These are phyloP conservation scores for Teunomyces barrocoloradensis DNA, from an alignment of 805 yeast species.

Conservation along the genomic window DNA sequence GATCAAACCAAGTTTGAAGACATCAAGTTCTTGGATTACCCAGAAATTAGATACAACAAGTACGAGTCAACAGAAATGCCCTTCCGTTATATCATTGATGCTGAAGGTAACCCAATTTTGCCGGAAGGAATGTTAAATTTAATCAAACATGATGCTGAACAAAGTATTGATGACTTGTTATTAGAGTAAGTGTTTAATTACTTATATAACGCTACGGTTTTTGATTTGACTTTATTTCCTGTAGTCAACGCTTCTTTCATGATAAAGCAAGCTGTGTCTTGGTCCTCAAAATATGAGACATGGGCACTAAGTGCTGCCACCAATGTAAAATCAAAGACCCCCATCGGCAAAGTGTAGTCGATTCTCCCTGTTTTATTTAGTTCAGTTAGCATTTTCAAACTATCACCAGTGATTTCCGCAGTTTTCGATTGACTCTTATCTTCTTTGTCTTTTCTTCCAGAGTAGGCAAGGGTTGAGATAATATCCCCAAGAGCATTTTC, in stretches of 20 bases:
- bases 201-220: slow-evolving; percentile 26
- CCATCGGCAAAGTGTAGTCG: slow-evolving; percentile 77
- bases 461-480: slow-evolving; percentile 24
- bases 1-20: slow-evolving; percentile 58
- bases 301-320: slow-evolving; percentile 86
- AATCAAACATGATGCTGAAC: slow-evolving; percentile 82
- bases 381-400: slow-evolving; percentile 34
- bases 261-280: slow-evolving; percentile 78
- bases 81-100: slow-evolving; percentile 78
- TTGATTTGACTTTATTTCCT: slow-evolving; percentile 17
- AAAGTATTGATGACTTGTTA: slow-evolving; percentile 71
- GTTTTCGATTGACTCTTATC: slow-evolving; percentile 15
- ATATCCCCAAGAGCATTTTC: slow-evolving; percentile 45
- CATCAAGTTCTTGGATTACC: slow-evolving; percentile 85
- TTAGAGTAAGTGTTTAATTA: slow-evolving; percentile 21
- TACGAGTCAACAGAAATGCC: slow-evolving; percentile 98
- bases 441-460: slow-evolving; percentile 14
- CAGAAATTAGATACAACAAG: slow-evolving; percentile 84
- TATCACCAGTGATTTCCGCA: slow-evolving; percentile 25
- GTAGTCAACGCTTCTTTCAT: slow-evolving; percentile 51
- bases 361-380: slow-evolving; percentile 75
- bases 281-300: slow-evolving; percentile 82
- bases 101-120: slow-evolving; percentile 67
- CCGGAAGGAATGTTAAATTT: slow-evolving; percentile 90
- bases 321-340: slow-evolving; percentile 74